Conservation (phyloP, 2,329 filamentous ascomycete genomes). For the Lomentospora prolificans region DNA sequence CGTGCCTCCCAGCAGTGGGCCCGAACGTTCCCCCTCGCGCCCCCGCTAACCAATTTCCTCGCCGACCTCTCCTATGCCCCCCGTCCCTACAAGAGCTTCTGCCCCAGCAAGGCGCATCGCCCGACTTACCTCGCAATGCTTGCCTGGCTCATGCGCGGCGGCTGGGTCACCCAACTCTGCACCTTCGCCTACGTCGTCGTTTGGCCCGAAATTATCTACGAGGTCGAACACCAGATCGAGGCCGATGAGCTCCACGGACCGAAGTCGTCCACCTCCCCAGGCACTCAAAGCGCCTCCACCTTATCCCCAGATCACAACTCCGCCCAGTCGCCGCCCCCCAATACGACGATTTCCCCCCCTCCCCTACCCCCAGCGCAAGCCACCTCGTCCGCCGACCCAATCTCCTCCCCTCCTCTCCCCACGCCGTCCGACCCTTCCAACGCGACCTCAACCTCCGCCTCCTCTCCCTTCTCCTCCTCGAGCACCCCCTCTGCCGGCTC, state of each 20-base stretch:
- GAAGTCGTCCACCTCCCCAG: slow-evolving; percentile 12
- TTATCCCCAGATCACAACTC: slow-evolving; percentile 4
- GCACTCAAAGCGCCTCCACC: slow-evolving; percentile 5
- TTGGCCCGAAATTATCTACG: slow-evolving; percentile 70
- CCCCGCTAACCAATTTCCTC: slow-evolving; percentile 78
- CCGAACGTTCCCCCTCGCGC: slow-evolving; percentile 70
- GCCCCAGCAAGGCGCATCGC: slow-evolving; percentile 80
- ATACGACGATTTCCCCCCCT: neutral
- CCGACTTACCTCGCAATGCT: slow-evolving; percentile 83
- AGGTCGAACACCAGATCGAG: slow-evolving; percentile 64
- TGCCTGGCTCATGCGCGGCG: slow-evolving; percentile 84
- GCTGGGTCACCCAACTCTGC: slow-evolving; percentile 88
- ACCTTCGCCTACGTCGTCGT: slow-evolving; percentile 86
- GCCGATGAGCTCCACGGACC: slow-evolving; percentile 47
- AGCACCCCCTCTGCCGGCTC: slow-evolving; percentile 9
- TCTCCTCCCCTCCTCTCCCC: slow-evolving; percentile 11
- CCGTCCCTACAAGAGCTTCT: slow-evolving; percentile 71
- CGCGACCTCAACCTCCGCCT: slow-evolving; percentile 9
- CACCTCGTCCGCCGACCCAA: slow-evolving; percentile 7
- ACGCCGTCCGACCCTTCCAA: slow-evolving; percentile 7
- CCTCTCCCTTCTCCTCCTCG: slow-evolving; percentile 13
- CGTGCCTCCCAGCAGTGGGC: slow-evolving; percentile 64
- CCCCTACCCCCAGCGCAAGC: neutral
- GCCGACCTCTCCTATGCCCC: slow-evolving; percentile 71
- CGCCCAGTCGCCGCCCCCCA: neutral